Base-by-base conservation (phyloP, 1,284 basidiomycete genomes). In the Cutaneotrichosporon spelunceum region DNA sequence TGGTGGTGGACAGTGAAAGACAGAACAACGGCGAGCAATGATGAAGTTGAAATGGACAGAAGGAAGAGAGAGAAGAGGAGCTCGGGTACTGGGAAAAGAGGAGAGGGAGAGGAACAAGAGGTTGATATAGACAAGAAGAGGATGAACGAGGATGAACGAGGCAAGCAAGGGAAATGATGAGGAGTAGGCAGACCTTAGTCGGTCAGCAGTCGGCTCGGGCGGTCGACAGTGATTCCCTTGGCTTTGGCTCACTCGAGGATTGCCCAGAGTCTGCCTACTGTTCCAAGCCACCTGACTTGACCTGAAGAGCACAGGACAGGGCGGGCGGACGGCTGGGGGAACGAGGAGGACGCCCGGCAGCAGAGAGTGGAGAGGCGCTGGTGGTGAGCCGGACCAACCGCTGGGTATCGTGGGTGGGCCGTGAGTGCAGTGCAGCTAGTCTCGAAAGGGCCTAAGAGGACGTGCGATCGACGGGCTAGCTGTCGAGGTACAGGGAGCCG, bases 401-500 rank as follows among this genome's bases (percentile, higher is more conserved):
- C 13, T 36, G 30, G 14, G 39, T 42, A n/a, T 19, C 19, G 39
- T 36, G 39, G 19, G 16, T n/a, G 39, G n/a, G 2, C 19, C 13
- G 19, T 42, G 39, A 42, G 39, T 6, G 30, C 19, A 19, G 39
- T 7, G 16, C 11, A 19, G 36, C 5, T 39, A 27, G 19, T 47
- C 47, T 24, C 3, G 21, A 8, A 16, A 16, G 24, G 24, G 23
- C 24, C 47, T 19, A 24, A 48, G 14, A 26, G 45, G 45, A 26
- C 16, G 24, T 24, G 59, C 54, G 57, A 63, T 63, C 61, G 57
- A 56, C 61, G 61, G 57, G 57, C 33, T 30, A 50, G 30, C 24
- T n/a, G 39, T 19, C 24, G 52, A 34, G 47, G 52, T 23, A 56
- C 23, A 56, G 61, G 60, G 61, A 59, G 39, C 53, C 61, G 57